Percentiles rank a stretch among this genome's conserved stretches.
Evolutionary conservation across 2,329 filamentous ascomycete genomes (phyloP).

Genomic region (Aspergillus arachidicola): DNA sequence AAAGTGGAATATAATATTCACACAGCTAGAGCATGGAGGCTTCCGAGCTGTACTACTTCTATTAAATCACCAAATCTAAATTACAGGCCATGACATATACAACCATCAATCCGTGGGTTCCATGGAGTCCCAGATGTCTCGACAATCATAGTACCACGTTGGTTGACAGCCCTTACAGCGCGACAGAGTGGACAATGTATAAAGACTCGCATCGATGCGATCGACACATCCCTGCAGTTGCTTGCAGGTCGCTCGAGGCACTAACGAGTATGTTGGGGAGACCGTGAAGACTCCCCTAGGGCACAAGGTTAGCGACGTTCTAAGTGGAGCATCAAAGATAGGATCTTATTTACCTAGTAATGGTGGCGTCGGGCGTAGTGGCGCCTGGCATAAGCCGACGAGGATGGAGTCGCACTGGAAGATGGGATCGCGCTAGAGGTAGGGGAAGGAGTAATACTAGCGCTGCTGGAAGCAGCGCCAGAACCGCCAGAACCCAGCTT

Average conservation of each 20-base stretch:
- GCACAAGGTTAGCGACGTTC: not conserved
- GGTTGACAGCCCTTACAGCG: not conserved
- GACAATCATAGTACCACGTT: not conserved
- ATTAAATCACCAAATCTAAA: not conserved
- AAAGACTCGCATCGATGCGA: not conserved
- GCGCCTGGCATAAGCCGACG: slow-evolving; percentile 15
- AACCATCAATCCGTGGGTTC: not conserved
- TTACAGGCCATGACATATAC: not conserved
- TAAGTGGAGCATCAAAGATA: too few species aligned
- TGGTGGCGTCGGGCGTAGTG: not conserved
- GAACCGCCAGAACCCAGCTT: slow-evolving; percentile 18
- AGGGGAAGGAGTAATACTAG: not conserved
- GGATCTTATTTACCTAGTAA: not conserved
- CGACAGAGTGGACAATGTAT: not conserved
- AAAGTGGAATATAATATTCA: too few species aligned
- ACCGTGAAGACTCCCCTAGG: not conserved
- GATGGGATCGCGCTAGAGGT: slow-evolving; percentile 13
- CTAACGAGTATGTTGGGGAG: not conserved
- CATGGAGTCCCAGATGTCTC: too few species aligned
- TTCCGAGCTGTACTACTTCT: not conserved
- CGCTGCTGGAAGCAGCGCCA: slow-evolving; percentile 11
- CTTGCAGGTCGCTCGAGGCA: not conserved
- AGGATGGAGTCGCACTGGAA: slow-evolving; percentile 4
- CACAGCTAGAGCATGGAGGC: not conserved
- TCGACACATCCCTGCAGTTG: not conserved